Evolutionary conservation across 2,329 filamentous ascomycete genomes (phyloP), one percentile per base, ranked within the genome.

Genomic region (Fusarium austroafricanum): DNA sequence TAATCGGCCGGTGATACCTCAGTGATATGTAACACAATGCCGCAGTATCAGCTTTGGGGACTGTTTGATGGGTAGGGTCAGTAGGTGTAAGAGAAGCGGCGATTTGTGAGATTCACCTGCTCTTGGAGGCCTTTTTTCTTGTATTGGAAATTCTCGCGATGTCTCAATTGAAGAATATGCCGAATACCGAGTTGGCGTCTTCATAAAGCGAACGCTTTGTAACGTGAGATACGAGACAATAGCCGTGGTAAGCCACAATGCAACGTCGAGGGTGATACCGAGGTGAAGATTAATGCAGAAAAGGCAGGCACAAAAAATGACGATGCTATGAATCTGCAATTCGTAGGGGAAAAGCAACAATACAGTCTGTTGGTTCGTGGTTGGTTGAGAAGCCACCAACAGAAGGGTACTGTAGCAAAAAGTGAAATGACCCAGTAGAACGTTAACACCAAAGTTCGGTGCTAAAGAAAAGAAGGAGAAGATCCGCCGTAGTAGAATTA

Each of bases 191-290:
- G n/a, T 35, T 37, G 45, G 26, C 35, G 45, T 59, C 61, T 59
- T 64, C 29, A 35, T 65, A 52, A 64, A 65, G 52, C 60, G 52
- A 31, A 64, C 17, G 45, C 60, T 21, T 39, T 64, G 61, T 65
- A 63, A 65, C 40, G 51, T 51, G 12, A 35, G 44, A 46, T 42
- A 20, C 45, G 45, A 65, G 37, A 46, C 44, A 46, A 49, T 20
- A 26, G 29, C 21, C 12, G 29, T 12, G 63, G 51, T 26, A 59
- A 65, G 52, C 61, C 61, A 64, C 60, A 59, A 47, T 64, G 60
- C 45, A 59, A 65, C 61, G 39, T 59, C 39, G 39, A 61, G 28
- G 26, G 28, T 21, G 31, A 47, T 33, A 18, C 11, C 23, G 37
- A 60, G 40, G 43, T 39, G 35, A 50, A 10, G 58, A 42, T 35